These are phyloP conservation scores for Aspergillus puulaauensis DNA, from an alignment of 2,329 filamentous ascomycete genomes.

Conservation along the genomic window DNA sequence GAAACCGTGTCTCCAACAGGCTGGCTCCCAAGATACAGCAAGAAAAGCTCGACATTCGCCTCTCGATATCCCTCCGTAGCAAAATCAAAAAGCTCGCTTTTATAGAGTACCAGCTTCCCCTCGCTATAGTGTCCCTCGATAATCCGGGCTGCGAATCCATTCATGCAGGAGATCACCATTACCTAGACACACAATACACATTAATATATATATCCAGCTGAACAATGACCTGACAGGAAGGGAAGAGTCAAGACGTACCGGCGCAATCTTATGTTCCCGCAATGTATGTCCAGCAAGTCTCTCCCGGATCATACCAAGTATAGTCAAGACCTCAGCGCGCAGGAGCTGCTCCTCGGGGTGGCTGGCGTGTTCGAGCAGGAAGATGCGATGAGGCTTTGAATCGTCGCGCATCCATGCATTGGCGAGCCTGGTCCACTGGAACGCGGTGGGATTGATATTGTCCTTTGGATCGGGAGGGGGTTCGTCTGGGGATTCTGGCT, in stretches of 20 bases:
- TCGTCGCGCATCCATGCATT: neutral
- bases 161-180: neutral
- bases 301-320: neutral
- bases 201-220: neutral
- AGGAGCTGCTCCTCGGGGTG: neutral
- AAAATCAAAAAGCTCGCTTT: neutral
- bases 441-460: neutral
- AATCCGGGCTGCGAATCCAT: neutral
- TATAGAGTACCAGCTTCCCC: neutral
- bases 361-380: neutral
- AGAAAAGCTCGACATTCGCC: neutral
- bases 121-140: neutral
- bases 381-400: neutral
- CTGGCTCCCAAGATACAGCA: neutral
- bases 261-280: neutral
- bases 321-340: neutral
- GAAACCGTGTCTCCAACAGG: neutral
- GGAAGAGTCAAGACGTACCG: neutral
- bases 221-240: neutral
- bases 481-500: too few relatives aligned
- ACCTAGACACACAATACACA: neutral
- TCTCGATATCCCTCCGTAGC: neutral
- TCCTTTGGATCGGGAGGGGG: too few relatives aligned
- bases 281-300: neutral
- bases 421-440: too few relatives aligned